Conservation (phyloP, 352 stramenopile species). For the Pythium phragmiticola region DNA sequence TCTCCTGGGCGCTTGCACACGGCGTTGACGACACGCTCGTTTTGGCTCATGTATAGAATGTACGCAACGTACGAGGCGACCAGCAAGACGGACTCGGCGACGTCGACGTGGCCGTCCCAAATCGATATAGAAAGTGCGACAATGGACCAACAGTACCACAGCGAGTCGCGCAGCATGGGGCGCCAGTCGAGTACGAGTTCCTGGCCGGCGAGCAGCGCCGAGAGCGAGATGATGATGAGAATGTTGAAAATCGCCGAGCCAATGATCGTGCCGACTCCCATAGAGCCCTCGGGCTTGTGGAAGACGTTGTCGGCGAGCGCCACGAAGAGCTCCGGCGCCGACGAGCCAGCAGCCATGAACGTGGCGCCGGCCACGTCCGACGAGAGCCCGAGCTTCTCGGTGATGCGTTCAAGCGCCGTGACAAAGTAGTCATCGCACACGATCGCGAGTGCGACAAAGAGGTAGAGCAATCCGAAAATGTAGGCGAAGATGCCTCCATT, state of each 20-base stretch:
- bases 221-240: slow-evolving; percentile 84
- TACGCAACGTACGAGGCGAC: slow-evolving; percentile 71
- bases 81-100: slow-evolving; percentile 62
- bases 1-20: slow-evolving; percentile 55
- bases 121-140: slow-evolving; percentile 53
- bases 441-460: slow-evolving; percentile 86
- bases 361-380: slow-evolving; percentile 80
- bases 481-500: slow-evolving; percentile 63
- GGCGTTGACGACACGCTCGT: slow-evolving; percentile 48
- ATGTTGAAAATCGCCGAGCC: slow-evolving; percentile 88
- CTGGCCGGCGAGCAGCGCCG: slow-evolving; percentile 59
- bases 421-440: slow-evolving; percentile 90
- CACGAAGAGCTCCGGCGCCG: slow-evolving; percentile 82
- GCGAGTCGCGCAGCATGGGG: slow-evolving; percentile 73
- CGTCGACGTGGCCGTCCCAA: slow-evolving; percentile 56
- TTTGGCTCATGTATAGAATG: slow-evolving; percentile 74
- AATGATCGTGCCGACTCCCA: slow-evolving; percentile 82
- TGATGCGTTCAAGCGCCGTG: slow-evolving; percentile 73
- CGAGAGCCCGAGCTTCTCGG: slow-evolving; percentile 54
- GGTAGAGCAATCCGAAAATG: slow-evolving; percentile 59
- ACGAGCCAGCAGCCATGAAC: slow-evolving; percentile 83
- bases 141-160: slow-evolving; percentile 76
- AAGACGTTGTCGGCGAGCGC: slow-evolving; percentile 79
- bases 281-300: slow-evolving; percentile 55
- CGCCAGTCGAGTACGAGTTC: slow-evolving; percentile 72